Conservation (phyloP, 1,284 basidiomycete genomes). For the Mycosarcoma mackinlayi region DNA sequence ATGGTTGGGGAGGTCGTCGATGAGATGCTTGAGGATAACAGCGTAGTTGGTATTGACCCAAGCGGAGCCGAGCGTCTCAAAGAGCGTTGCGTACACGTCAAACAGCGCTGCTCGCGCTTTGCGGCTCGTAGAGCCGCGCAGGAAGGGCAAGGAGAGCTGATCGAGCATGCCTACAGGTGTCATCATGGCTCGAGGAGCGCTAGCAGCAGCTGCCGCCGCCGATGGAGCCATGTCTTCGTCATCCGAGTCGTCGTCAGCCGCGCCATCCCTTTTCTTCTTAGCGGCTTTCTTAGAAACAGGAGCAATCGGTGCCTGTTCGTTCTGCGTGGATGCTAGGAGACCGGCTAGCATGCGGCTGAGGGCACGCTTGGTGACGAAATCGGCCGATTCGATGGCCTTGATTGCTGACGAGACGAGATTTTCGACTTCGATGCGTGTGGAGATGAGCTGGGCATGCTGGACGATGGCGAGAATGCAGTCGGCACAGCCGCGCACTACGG, state of each 20-base stretch:
- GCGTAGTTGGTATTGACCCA: conserved; percentile 88
- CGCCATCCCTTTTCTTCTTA: conserved; percentile 72
- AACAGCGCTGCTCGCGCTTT: conserved; percentile 85
- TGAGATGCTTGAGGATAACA: conserved; percentile 80
- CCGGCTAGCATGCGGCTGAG: conserved; percentile 84
- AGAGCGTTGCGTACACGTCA: conserved; percentile 85
- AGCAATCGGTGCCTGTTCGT: conserved; percentile 73
- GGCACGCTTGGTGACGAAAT: conserved; percentile 83
- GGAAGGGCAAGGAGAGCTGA: conserved; percentile 82
- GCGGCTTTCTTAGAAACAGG: conserved; percentile 68
- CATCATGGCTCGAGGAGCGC: conserved; percentile 79
- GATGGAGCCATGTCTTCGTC: conserved; percentile 68
- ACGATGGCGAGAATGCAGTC: conserved; percentile 71
- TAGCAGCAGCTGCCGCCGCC: conserved; percentile 71
- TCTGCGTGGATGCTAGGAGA: conserved; percentile 85
- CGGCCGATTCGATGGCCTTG: conserved; percentile 79
- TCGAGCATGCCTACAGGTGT: conserved; percentile 83
- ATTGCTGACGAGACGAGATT: conserved; percentile 77
- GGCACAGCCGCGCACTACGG: conserved; percentile 85
- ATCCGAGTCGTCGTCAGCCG: conserved; percentile 70
- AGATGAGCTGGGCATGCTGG: conserved; percentile 61
- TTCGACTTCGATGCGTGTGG: conserved; percentile 78
- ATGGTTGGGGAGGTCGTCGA: conserved; percentile 75
- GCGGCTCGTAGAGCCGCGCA: conserved; percentile 75
- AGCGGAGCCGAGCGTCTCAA: conserved; percentile 78